Conservation (phyloP, 1,284 basidiomycete species). For the Puccinia triticina region DNA sequence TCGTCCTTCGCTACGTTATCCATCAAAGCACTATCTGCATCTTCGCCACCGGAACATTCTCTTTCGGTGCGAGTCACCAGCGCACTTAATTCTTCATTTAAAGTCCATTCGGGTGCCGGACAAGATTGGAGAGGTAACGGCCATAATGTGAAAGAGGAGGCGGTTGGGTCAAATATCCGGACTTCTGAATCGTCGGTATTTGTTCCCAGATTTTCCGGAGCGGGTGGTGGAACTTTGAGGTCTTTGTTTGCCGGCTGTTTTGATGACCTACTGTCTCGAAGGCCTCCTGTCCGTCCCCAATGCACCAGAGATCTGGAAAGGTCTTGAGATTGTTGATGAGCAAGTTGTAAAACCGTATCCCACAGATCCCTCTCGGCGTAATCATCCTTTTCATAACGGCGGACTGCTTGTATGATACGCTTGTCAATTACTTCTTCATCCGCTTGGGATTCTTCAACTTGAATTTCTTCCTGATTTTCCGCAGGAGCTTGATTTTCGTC, state of each 20-base stretch:
- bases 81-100: conserved; percentile 33
- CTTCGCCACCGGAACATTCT: not conserved
- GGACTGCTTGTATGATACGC: conserved; percentile 9
- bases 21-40: not conserved
- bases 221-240: not conserved
- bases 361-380: conserved; percentile 14
- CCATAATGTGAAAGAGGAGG: conserved; percentile 39
- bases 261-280: not conserved
- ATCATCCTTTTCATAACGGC: conserved; percentile 22
- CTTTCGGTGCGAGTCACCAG: not conserved
- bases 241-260: not conserved
- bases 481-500: conserved; percentile 11
- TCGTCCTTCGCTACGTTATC: not conserved
- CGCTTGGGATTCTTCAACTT: not conserved
- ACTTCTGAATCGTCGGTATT: not conserved
- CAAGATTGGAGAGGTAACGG: conserved; percentile 13
- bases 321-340: conserved; percentile 28
- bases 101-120: conserved; percentile 35
- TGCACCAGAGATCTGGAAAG: conserved; percentile 32
- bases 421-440: conserved; percentile 1
- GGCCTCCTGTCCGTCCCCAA: conserved; percentile 31
- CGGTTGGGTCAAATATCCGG: conserved; percentile 14
- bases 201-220: not conserved
- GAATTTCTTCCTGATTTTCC: not conserved
- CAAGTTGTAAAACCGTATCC: conserved; percentile 36